A percentile compares a stretch with the other conserved stretches of the same genome.
These are phyloP conservation scores for Azolla pinnata DNA, from an alignment of 75 land plant species.

Conservation along the genomic window DNA sequence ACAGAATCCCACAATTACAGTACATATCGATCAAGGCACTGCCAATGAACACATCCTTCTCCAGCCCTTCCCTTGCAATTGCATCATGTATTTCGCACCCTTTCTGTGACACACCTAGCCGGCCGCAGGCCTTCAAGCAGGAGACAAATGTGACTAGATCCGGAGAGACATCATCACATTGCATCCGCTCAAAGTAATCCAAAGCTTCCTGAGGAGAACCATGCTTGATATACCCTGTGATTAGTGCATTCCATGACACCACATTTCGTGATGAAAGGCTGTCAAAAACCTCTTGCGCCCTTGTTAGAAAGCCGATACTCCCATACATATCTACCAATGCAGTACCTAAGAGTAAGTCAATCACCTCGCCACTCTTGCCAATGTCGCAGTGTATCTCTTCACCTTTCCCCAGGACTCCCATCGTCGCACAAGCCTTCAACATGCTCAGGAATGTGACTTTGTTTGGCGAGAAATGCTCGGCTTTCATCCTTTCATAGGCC, in stretches of 20 bases:
- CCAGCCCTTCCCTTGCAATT: no score
- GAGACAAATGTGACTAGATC: no score
- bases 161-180: slow-evolving; percentile 2
- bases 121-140: no score
- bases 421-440: slow-evolving; percentile 10
- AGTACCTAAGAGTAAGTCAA: slow-evolving; percentile 11
- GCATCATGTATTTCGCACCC: no score
- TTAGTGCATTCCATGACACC: slow-evolving; percentile 24
- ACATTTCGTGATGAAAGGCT: slow-evolving; percentile 8
- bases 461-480: slow-evolving; percentile 1
- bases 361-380: neutral
- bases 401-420: neutral
- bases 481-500: slow-evolving; percentile 1
- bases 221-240: slow-evolving; percentile 16
- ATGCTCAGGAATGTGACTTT: slow-evolving; percentile 2
- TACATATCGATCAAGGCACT: no score
- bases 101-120: no score
- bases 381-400: slow-evolving; percentile 6
- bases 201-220: slow-evolving; percentile 16
- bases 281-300: slow-evolving; percentile 15
- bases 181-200: slow-evolving; percentile 5
- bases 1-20: no score
- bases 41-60: no score
- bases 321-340: slow-evolving; percentile 20
- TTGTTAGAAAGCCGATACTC: slow-evolving; percentile 9